Evolutionary conservation across 2,329 filamentous ascomycete genomes (phyloP).

Genomic region (Annulohypoxylon truncatum): DNA sequence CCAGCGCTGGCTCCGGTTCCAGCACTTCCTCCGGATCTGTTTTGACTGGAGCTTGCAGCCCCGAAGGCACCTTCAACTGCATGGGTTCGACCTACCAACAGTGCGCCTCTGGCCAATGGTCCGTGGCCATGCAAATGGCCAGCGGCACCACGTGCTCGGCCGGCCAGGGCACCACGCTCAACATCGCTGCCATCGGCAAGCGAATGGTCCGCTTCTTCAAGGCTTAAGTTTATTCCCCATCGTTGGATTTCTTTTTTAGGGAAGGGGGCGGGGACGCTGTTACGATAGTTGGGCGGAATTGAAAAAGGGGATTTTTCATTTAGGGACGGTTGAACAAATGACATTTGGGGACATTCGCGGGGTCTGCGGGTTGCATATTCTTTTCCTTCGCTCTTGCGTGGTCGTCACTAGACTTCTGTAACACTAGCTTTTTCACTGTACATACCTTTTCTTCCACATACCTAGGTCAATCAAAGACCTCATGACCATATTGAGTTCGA

Average conservation of each 20-base stretch:
- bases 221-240: constrained; percentile 43
- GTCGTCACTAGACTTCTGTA: constrained; percentile 23
- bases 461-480: constrained; percentile 2
- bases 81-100: constrained; percentile 64
- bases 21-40: constrained; percentile 40
- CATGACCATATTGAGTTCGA: not conserved
- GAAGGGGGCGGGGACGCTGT: not conserved
- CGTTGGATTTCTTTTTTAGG: not conserved
- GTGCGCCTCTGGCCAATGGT: constrained; percentile 65
- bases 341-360: not conserved
- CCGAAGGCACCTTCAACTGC: constrained; percentile 67
- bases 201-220: constrained; percentile 44
- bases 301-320: not conserved
- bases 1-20: constrained; percentile 41
- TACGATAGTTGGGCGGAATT: not conserved
- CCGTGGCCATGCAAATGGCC: constrained; percentile 56
- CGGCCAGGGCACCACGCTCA: constrained; percentile 56
- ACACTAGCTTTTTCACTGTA: constrained; percentile 31
- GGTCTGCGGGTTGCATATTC: constrained; percentile 5
- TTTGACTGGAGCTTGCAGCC: constrained; percentile 57
- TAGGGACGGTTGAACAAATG: not conserved
- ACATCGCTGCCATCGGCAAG: constrained; percentile 49
- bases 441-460: constrained; percentile 29
- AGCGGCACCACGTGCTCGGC: constrained; percentile 58
- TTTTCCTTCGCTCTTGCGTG: constrained; percentile 1